A percentile compares a stretch with the other conserved stretches of the same genome.
Conservation (phyloP, 176 grass and related monocot genomes). For the Oryza rufipogon region DNA sequence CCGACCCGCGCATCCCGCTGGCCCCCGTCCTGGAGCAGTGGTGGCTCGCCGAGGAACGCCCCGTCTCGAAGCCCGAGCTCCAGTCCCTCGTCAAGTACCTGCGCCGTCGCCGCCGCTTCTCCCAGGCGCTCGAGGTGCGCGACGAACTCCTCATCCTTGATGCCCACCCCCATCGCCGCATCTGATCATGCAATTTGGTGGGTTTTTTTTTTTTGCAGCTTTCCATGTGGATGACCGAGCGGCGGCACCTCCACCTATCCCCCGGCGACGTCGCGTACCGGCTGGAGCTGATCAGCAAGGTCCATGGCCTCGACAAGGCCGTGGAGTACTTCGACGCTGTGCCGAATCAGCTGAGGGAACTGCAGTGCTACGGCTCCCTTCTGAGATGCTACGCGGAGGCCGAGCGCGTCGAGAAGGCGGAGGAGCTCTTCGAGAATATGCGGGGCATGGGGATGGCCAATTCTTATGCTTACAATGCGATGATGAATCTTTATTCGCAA, state of each 20-base stretch:
- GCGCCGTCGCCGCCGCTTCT: constrained; percentile 29
- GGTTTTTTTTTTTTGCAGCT: constrained; percentile 43
- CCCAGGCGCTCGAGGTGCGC: constrained; percentile 60
- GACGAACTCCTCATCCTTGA: not conserved
- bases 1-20: constrained; percentile 31
- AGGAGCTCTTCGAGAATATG: constrained; percentile 57
- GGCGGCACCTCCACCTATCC: constrained; percentile 44
- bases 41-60: constrained; percentile 37
- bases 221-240: constrained; percentile 68
- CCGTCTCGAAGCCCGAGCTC: constrained; percentile 45
- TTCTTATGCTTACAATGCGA: constrained; percentile 43
- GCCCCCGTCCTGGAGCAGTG: constrained; percentile 53
- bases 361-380: constrained; percentile 63
- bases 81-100: constrained; percentile 54
- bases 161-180: too few species aligned
- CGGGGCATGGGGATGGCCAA: constrained; percentile 27
- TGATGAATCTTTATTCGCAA: constrained; percentile 58
- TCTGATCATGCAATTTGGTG: not conserved
- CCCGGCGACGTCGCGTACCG: constrained; percentile 57
- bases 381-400: constrained; percentile 60
- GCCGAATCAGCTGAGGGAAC: constrained; percentile 42
- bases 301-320: constrained; percentile 46
- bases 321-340: constrained; percentile 57
- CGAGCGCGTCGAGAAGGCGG: constrained; percentile 42
- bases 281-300: constrained; percentile 56